Evolutionary conservation across 192 early-diverging fungal genomes (phyloP).

Genomic region (Rhizoclosmatium sp.): DNA sequence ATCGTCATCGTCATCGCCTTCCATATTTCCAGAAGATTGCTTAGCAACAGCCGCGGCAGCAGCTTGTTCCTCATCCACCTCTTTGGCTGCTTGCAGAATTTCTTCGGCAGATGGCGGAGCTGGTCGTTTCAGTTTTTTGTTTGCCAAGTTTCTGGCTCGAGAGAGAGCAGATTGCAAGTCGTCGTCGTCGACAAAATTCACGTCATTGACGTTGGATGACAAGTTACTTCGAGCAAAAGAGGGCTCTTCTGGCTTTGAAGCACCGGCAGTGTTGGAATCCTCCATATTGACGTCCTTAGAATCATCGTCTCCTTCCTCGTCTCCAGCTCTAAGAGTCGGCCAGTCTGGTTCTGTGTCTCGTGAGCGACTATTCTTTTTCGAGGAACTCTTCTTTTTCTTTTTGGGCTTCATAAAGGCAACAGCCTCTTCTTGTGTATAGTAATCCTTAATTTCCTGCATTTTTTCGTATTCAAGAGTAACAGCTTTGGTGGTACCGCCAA

Average conservation of each 20-base stretch:
- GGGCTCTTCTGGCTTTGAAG: conserved; percentile 28
- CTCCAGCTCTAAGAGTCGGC: background rate
- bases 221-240: conserved; percentile 45
- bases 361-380: conserved; percentile 5
- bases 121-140: conserved; percentile 53
- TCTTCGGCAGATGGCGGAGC: conserved; percentile 56
- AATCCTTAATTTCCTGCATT: conserved; percentile 77
- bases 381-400: conserved; percentile 58
- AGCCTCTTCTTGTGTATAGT: conserved; percentile 89
- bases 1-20: conserved; percentile 4
- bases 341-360: conserved; percentile 29
- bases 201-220: conserved; percentile 50
- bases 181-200: conserved; percentile 94
- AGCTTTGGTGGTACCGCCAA: conserved; percentile 41
- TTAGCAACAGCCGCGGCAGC: background rate
- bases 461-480: conserved; percentile 59
- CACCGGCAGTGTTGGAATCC: background rate
- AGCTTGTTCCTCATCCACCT: background rate
- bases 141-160: conserved; percentile 68
- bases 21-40: conserved; percentile 1
- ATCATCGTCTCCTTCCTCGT: conserved; percentile 11
- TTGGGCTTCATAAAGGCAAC: conserved; percentile 83
- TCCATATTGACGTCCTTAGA: conserved; percentile 47
- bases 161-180: conserved; percentile 90
- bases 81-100: conserved; percentile 57